Base-by-base conservation (phyloP, 2,329 filamentous ascomycete species). In the Pyricularia grisea region DNA sequence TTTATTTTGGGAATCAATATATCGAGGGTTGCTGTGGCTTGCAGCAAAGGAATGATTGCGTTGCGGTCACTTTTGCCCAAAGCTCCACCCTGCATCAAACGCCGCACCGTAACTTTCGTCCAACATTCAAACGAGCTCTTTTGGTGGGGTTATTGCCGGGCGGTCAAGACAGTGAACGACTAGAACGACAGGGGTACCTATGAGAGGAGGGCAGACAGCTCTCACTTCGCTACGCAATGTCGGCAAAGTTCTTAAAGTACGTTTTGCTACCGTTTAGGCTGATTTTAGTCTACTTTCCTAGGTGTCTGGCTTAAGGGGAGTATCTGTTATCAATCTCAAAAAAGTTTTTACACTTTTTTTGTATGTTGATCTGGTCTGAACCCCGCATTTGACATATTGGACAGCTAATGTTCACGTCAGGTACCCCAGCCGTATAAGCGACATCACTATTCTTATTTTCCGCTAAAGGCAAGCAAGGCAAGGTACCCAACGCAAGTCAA, bases 81-180 rank as follows among this genome's bases (percentile, higher is more conserved):
- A 63, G 60, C 60, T 63, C 23, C 60, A 63, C 60, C 60, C 60
- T 63, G 60, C 60, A 63, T 28, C 25, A 14, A n/a, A 50, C 42
- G 20, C 42, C 42, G 11, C 11, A 14, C 33, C 42, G 17, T n/a
- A 27, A 23, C n/a, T 25, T 23, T 23, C 58, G 23, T 27, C 58
- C 58, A 61, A 23, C n/a, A 61, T 25, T 6, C 42, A 50, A 50
- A 50, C 42, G 42, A 50, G 42, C 42, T 50, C 17, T 50, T 50
- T 50, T 63, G 60, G 60, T 63, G 60, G 60, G 60, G 60, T 63
- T 63, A 63, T 28, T 63, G 60, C 60, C 60, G 60, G 60, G 60
- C 60, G 60, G 60, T 63, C 60, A 63, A 28, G 25, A 30, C 12
- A 11, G 60, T 28, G 12, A 17, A 3, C 4, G 3, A 17, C 14